These are phyloP conservation scores for Scedosporium boydii DNA, from an alignment of 2,329 filamentous ascomycete genomes.

Conservation along the genomic window DNA sequence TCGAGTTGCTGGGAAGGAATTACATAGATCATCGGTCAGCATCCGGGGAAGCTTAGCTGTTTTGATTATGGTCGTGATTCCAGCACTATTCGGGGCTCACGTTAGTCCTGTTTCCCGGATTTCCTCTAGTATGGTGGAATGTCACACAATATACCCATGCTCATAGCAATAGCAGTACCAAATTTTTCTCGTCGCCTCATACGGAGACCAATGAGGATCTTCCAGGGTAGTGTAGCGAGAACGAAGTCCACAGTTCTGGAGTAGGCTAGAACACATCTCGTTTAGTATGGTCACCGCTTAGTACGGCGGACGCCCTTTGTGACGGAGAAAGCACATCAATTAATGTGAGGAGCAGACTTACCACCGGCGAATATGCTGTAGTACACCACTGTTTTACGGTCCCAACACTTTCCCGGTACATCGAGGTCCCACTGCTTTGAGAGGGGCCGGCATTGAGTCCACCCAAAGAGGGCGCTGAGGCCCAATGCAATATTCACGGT, in stretches of 20 bases:
- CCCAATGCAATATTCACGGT: conserved; percentile 15
- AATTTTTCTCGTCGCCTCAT: conserved; percentile 18
- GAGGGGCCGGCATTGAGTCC: conserved; percentile 16
- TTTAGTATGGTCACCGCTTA: not conserved
- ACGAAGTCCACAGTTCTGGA: conserved; percentile 12
- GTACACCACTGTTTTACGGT: conserved; percentile 5
- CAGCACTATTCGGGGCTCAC: conserved; percentile 8
- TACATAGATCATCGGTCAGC: not conserved
- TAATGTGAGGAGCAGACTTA: not conserved
- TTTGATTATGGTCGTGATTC: conserved; percentile 10
- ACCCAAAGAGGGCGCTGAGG: conserved; percentile 13
- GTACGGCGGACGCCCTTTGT: too few relatives aligned
- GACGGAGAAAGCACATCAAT: not conserved
- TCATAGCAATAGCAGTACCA: conserved; percentile 15
- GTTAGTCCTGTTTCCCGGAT: not conserved
- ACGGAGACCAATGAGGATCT: conserved; percentile 14
- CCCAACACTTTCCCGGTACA: conserved; percentile 14
- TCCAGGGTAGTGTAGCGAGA: conserved; percentile 15
- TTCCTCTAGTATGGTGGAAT: not conserved
- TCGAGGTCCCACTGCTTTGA: conserved; percentile 13
- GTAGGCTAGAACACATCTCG: conserved; percentile 4
- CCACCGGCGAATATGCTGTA: not conserved
- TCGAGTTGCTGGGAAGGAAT: not conserved
- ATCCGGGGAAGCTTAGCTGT: conserved; percentile 5
- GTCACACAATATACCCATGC: conserved; percentile 17